A percentile compares a stretch with the other conserved stretches of the same genome.
phyloP scores from a whole-genome alignment of 2,329 filamentous ascomycete species.

The Aspergillus candidus region DNA sequence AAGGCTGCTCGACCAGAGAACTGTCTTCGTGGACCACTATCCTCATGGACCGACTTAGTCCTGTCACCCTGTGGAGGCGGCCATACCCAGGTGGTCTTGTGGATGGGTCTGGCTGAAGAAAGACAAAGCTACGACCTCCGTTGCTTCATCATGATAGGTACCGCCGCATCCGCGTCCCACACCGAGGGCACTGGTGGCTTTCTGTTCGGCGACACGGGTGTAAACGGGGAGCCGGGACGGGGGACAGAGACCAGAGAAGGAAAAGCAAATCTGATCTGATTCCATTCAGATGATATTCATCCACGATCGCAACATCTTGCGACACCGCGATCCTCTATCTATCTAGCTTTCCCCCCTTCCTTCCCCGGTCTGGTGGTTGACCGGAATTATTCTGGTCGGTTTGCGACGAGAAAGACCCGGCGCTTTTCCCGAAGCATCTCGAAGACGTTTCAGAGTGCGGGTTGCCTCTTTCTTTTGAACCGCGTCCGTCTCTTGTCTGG shows the following conservation, averaged over 20 bases:
- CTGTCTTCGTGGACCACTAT: background rate
- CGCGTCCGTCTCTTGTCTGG: no score
- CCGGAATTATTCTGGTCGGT: no score
- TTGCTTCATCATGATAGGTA: conserved; percentile 22
- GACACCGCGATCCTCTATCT: no score
- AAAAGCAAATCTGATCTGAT: background rate
- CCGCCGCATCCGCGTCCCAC: conserved; percentile 30
- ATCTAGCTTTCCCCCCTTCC: no score
- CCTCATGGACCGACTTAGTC: no score
- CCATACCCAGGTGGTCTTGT: background rate
- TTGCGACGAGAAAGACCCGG: no score
- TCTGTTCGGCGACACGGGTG: conserved; percentile 18
- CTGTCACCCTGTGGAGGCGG: conserved; percentile 4
- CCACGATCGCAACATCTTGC: no score
- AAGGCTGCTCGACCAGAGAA: background rate
- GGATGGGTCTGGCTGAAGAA: conserved; percentile 13
- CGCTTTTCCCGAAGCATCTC: no score
- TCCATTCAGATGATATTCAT: background rate
- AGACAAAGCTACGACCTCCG: conserved; percentile 17
- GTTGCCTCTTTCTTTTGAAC: no score
- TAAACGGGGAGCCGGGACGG: conserved; percentile 14
- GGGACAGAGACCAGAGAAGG: conserved; percentile 3
- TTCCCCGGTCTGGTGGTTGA: no score
- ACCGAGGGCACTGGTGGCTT: conserved; percentile 20
- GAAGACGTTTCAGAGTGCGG: no score